Conservation (phyloP, 2,329 filamentous ascomycete genomes). For the Dactylellina leptospora region DNA sequence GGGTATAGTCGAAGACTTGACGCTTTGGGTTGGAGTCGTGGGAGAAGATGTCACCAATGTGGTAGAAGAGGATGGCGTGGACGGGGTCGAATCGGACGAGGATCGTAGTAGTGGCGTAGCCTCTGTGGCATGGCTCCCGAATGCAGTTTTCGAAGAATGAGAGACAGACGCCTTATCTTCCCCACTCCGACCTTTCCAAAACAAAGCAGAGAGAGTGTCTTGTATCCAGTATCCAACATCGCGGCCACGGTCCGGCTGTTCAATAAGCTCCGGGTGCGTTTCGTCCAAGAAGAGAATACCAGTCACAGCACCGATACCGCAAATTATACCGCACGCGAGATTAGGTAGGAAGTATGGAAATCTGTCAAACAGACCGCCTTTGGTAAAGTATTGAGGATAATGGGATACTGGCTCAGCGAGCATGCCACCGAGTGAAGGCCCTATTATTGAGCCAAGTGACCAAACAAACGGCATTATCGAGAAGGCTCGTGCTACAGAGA, state of each 20-base stretch:
- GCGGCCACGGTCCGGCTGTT: slow-evolving; percentile 76
- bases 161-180: background rate
- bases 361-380: slow-evolving; percentile 79
- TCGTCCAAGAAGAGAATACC: slow-evolving; percentile 91
- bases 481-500: slow-evolving; percentile 78
- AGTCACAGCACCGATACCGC: slow-evolving; percentile 77
- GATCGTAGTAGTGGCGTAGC: slow-evolving; percentile 55
- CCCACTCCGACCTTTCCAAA: background rate
- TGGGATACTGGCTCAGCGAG: slow-evolving; percentile 85
- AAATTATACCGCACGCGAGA: slow-evolving; percentile 83
- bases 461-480: slow-evolving; percentile 98
- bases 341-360: slow-evolving; percentile 94
- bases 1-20: slow-evolving; percentile 57
- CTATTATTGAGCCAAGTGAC: slow-evolving; percentile 80
- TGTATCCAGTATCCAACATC: slow-evolving; percentile 77
- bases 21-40: slow-evolving; percentile 6
- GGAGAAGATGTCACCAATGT: slow-evolving; percentile 57
- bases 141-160: background rate
- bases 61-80: slow-evolving; percentile 58
- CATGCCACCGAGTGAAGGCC: slow-evolving; percentile 74
- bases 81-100: background rate
- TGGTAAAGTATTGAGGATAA: slow-evolving; percentile 76
- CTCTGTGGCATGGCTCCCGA: slow-evolving; percentile 17
- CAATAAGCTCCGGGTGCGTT: slow-evolving; percentile 84
- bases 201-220: slow-evolving; percentile 10